Conservation (phyloP, 495 filamentous ascomycete genomes). For the Penicillium salamii region DNA sequence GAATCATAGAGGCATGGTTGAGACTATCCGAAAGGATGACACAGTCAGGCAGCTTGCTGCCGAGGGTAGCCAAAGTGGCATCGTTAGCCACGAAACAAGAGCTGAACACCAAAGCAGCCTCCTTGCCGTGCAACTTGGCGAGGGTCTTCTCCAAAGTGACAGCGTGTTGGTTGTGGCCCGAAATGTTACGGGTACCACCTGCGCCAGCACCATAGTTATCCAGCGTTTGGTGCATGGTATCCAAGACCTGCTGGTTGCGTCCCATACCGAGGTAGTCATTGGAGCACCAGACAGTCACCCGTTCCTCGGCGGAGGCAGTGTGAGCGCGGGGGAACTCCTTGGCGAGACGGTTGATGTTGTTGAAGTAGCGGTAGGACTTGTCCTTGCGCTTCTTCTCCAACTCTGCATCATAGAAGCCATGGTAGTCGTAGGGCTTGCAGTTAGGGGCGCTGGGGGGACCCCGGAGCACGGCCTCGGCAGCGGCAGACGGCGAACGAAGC, state of each 20-base stretch:
- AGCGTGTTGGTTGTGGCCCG: slow-evolving; percentile 94
- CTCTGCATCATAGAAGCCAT: slow-evolving; percentile 82
- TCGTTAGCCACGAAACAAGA: slow-evolving; percentile 99
- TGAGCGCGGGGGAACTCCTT: slow-evolving; percentile 95
- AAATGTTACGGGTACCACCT: slow-evolving; percentile 95
- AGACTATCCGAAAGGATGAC: slow-evolving; percentile 93
- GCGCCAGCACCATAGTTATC: slow-evolving; percentile 95
- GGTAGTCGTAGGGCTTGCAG: slow-evolving; percentile 74
- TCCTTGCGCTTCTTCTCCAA: slow-evolving; percentile 99
- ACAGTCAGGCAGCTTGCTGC: slow-evolving; percentile 92
- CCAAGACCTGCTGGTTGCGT: slow-evolving; percentile 79
- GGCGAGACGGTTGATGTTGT: slow-evolving; percentile 98
- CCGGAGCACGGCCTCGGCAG: slow-evolving; percentile 25
- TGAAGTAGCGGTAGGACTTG: slow-evolving; percentile 99
- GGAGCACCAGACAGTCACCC: slow-evolving; percentile 98
- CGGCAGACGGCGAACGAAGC: slow-evolving; percentile 16
- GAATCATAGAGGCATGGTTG: slow-evolving; percentile 99
- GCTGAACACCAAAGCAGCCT: slow-evolving; percentile 87
- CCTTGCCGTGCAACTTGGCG: slow-evolving; percentile 88
- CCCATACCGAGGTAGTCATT: slow-evolving; percentile 99
- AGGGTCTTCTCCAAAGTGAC: slow-evolving; percentile 78
- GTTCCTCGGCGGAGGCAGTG: slow-evolving; percentile 76
- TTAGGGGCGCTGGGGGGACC: slow-evolving; percentile 44
- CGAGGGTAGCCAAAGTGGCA: slow-evolving; percentile 92
- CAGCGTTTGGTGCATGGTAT: slow-evolving; percentile 89